Evolutionary conservation across 2,329 filamentous ascomycete genomes (phyloP).

Genomic region (Venturia oleaginea): DNA sequence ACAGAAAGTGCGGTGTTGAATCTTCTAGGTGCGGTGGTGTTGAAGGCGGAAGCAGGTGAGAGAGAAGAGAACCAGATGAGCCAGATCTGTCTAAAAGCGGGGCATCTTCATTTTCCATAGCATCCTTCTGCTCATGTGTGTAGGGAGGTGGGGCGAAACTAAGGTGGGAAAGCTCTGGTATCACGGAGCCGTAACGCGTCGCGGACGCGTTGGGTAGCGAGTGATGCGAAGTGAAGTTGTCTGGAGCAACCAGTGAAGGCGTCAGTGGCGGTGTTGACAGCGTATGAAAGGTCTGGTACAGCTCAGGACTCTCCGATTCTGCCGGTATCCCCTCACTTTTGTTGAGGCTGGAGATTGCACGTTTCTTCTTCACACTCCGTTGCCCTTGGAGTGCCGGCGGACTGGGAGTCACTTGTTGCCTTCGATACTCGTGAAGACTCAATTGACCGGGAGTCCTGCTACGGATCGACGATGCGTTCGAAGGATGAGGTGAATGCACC

Average conservation of each 20-base stretch:
- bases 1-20: background rate
- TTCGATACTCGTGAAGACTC: slow-evolving; percentile 14
- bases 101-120: background rate
- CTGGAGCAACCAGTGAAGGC: slow-evolving; percentile 6
- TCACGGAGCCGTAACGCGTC: background rate
- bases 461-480: slow-evolving; percentile 4
- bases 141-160: background rate
- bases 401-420: slow-evolving; percentile 13
- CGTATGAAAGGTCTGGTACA: background rate
- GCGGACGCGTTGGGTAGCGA: background rate
- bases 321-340: background rate
- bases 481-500: slow-evolving; percentile 13
- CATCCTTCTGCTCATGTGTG: background rate
- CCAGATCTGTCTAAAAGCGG: background rate
- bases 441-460: slow-evolving; percentile 13
- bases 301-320: background rate
- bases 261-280: slow-evolving; percentile 10
- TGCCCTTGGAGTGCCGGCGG: slow-evolving; percentile 12
- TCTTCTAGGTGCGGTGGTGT: background rate
- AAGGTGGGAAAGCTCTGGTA: background rate
- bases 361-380: slow-evolving; percentile 12
- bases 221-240: background rate
- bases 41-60: background rate
- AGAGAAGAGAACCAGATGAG: background rate
- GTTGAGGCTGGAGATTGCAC: background rate